These are phyloP conservation scores for Salix arbutifolia DNA, from an alignment of 345 rosid genomes.

Conservation along the genomic window DNA sequence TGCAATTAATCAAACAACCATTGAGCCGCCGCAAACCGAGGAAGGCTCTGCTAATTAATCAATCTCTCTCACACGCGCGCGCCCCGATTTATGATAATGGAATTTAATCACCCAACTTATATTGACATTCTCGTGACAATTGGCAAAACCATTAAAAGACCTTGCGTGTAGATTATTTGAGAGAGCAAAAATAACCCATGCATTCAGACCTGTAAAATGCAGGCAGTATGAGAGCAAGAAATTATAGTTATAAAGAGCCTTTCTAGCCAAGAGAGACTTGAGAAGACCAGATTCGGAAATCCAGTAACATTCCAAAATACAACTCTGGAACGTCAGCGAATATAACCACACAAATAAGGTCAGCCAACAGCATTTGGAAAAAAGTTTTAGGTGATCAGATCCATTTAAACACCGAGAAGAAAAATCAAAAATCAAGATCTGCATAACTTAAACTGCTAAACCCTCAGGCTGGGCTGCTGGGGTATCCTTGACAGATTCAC, in stretches of 20 bases:
- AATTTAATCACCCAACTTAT: too few species aligned
- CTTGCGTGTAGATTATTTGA: not conserved
- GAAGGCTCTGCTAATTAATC: too few species aligned
- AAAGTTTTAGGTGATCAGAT: not conserved
- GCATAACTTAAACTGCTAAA: not conserved
- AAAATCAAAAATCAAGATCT: not conserved
- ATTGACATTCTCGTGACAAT: not conserved
- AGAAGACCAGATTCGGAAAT: not conserved
- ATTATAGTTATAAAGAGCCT: not conserved
- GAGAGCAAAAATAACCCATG: not conserved
- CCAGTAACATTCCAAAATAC: not conserved
- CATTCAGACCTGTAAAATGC: not conserved
- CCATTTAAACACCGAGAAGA: not conserved
- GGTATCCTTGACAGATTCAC: conserved; percentile 64
- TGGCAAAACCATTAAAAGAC: not conserved
- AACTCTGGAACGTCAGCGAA: not conserved
- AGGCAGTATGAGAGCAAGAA: not conserved
- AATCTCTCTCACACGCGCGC: too few species aligned
- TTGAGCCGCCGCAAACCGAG: too few species aligned
- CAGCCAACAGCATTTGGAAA: not conserved
- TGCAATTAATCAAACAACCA: too few species aligned
- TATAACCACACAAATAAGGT: not conserved
- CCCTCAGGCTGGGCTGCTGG: not conserved
- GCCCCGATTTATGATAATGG: too few species aligned
- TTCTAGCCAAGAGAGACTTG: not conserved